Evolutionary conservation across 352 stramenopile species (phyloP).

Genomic region (Globisporangium nagaii): DNA sequence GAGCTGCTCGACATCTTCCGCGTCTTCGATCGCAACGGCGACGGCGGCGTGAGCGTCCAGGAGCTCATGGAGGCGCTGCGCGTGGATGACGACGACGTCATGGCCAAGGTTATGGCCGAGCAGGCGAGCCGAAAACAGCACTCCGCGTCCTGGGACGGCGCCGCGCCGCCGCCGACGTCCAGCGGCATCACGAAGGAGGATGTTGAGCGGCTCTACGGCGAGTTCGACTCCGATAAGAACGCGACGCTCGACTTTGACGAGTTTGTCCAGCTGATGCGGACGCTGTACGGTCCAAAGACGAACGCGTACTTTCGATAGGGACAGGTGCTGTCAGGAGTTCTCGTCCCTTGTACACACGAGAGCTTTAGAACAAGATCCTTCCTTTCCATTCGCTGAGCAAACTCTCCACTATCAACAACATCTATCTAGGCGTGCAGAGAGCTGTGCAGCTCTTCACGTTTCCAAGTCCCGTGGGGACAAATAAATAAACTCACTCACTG

Average conservation of each 20-base stretch:
- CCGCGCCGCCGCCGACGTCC: slow-evolving; percentile 7
- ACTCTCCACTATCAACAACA: too few relatives aligned
- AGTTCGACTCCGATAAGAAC: slow-evolving; percentile 49
- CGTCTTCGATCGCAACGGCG: slow-evolving; percentile 64
- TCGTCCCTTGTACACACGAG: too few relatives aligned
- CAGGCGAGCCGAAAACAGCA: slow-evolving; percentile 20
- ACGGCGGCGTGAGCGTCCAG: slow-evolving; percentile 60
- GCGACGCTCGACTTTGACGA: slow-evolving; percentile 60
- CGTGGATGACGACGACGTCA: slow-evolving; percentile 60
- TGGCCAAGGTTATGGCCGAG: slow-evolving; percentile 30
- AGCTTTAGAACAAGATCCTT: too few relatives aligned
- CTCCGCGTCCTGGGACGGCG: neutral
- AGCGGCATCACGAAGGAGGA: slow-evolving; percentile 55
- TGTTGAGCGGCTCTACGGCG: slow-evolving; percentile 45
- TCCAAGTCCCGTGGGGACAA: too few relatives aligned
- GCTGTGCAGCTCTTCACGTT: too few relatives aligned
- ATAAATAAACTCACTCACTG: too few relatives aligned
- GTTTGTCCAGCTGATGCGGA: slow-evolving; percentile 57
- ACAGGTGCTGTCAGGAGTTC: too few relatives aligned
- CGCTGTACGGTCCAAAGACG: slow-evolving; percentile 27
- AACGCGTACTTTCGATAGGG: slow-evolving; percentile 15
- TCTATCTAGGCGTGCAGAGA: too few relatives aligned
- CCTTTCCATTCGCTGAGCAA: too few relatives aligned
- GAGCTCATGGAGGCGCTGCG: slow-evolving; percentile 68
- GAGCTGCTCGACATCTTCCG: slow-evolving; percentile 62